Evolutionary conservation across 495 filamentous ascomycete species (phyloP).

Genomic region (Polyplosphaeria fusca): DNA sequence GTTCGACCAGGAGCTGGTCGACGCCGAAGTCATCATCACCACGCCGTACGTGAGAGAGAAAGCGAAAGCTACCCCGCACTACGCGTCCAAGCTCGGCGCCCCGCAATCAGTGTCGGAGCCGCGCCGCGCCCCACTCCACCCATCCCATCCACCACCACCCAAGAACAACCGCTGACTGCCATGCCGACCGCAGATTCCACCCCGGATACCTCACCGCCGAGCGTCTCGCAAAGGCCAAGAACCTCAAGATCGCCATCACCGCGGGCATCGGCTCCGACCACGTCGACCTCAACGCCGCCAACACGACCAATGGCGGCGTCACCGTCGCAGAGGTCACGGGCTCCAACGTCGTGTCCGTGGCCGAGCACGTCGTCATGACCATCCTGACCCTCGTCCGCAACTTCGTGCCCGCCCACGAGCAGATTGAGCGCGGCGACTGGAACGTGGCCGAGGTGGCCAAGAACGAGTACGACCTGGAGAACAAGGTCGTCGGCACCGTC

Average conservation of each 20-base stretch:
- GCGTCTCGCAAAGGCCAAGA: constrained; percentile 96
- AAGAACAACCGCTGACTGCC: constrained; percentile 1
- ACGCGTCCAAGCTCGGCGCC: constrained; percentile 11
- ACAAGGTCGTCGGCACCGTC: constrained; percentile 97
- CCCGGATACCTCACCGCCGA: constrained; percentile 96
- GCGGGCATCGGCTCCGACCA: constrained; percentile 98
- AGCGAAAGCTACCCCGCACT: constrained; percentile 32
- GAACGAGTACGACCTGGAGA: constrained; percentile 95
- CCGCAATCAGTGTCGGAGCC: constrained; percentile 10
- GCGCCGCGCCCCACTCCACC: constrained; percentile 7
- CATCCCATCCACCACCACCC: not conserved
- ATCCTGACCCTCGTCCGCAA: constrained; percentile 95
- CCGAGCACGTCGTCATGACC: constrained; percentile 88
- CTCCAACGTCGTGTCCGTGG: constrained; percentile 49
- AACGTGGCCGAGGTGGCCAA: constrained; percentile 93
- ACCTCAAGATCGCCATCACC: constrained; percentile 90
- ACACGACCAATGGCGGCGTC: constrained; percentile 96
- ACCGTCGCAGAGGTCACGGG: constrained; percentile 97
- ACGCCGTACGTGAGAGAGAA: constrained; percentile 91
- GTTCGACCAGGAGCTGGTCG: constrained; percentile 92
- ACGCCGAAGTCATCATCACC: constrained; percentile 98
- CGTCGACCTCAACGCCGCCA: constrained; percentile 93
- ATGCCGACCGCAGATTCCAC: constrained; percentile 69
- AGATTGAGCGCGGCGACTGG: constrained; percentile 85
- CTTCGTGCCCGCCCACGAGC: constrained; percentile 96